Conservation (phyloP, 495 filamentous ascomycete genomes). For the Neurospora sp. region DNA sequence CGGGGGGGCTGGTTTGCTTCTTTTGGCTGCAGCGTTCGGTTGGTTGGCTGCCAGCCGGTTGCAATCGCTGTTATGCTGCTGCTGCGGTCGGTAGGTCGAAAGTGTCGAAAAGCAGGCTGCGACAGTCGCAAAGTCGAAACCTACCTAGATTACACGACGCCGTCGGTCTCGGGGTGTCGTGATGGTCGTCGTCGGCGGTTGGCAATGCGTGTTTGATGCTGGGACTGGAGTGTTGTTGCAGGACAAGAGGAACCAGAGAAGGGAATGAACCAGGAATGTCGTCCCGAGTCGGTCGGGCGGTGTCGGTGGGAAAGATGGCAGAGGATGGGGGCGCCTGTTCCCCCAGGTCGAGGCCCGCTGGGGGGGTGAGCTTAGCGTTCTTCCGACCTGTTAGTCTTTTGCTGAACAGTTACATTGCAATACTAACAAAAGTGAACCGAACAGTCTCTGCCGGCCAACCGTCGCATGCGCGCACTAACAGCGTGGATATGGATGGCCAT, state of each 20-base stretch:
- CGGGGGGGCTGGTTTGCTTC: neutral
- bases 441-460: neutral
- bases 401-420: neutral
- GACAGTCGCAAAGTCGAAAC: neutral
- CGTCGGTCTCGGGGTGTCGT: neutral
- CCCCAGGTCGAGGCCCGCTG: neutral
- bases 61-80: neutral
- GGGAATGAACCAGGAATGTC: neutral
- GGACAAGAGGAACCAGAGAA: neutral
- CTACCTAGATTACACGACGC: neutral
- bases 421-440: neutral
- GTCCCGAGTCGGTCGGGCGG: neutral
- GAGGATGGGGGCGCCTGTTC: neutral
- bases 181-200: neutral
- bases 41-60: neutral
- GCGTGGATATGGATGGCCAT: neutral
- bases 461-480: neutral
- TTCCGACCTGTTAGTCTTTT: neutral
- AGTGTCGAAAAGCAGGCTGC: neutral
- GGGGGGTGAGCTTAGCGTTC: neutral
- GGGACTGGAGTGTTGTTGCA: neutral
- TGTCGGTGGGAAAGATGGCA: neutral
- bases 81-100: neutral
- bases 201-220: neutral
- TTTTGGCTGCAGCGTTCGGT: neutral